A percentile compares a stretch with the other conserved stretches of the same genome.
These are phyloP conservation scores for Chaetoscypha palmicola DNA, from an alignment of 2,329 filamentous ascomycete genomes.

Conservation along the genomic window DNA sequence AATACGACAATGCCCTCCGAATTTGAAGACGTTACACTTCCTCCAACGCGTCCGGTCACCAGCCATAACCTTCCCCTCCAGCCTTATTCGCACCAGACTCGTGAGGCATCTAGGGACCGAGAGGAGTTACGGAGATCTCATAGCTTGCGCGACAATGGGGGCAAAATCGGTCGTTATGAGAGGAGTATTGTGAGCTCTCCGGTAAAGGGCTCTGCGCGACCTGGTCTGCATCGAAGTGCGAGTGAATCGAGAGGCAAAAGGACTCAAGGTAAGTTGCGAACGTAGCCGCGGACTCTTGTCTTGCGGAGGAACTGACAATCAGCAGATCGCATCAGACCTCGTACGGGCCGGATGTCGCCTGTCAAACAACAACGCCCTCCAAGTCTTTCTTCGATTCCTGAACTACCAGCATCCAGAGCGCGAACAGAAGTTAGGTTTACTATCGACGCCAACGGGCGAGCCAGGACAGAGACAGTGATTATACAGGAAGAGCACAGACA, in stretches of 20 bases:
- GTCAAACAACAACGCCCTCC: conserved; percentile 42
- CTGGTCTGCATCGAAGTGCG: conserved; percentile 24
- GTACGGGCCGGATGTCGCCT: conserved; percentile 37
- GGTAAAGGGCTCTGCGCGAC: conserved; percentile 24
- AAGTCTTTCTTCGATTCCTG: conserved; percentile 52
- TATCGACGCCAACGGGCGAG: conserved; percentile 54
- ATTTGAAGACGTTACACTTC: conserved; percentile 24
- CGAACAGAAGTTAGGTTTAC: conserved; percentile 55
- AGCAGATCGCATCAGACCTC: conserved; percentile 19
- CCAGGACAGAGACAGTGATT: conserved; percentile 28
- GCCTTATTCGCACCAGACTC: conserved; percentile 30
- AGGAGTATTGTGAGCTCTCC: conserved; percentile 28
- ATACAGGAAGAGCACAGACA: conserved; percentile 20
- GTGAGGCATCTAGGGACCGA: conserved; percentile 27
- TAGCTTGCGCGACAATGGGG: conserved; percentile 18
- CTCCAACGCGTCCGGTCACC: conserved; percentile 23
- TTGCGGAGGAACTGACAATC: conserved; percentile 10
- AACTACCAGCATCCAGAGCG: conserved; percentile 37
- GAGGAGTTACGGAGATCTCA: conserved; percentile 27
- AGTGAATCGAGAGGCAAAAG: conserved; percentile 27
- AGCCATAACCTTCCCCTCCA: conserved; percentile 21
- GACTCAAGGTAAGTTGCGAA: conserved; percentile 21
- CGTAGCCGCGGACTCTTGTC: not conserved
- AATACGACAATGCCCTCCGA: conserved; percentile 16
- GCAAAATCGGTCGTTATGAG: conserved; percentile 18